Base-by-base conservation (phyloP, 2,329 filamentous ascomycete species). In the Fusarium sp. region DNA sequence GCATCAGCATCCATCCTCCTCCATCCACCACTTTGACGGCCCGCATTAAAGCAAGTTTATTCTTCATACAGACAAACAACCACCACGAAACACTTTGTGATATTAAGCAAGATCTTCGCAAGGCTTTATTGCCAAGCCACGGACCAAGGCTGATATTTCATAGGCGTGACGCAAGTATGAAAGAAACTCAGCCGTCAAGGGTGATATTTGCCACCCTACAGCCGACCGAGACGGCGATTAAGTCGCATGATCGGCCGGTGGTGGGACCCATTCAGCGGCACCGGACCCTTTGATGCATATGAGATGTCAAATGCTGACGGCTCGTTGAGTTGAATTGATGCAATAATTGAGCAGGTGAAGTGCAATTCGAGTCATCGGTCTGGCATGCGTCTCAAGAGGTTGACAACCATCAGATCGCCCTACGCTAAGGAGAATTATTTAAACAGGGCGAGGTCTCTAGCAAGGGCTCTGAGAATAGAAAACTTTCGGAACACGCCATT, bases 201-300 rank as follows among this genome's bases (percentile, higher is more conserved):
- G 52, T 27, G 38, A 39, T 49, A 49, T 63, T 77, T 48, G 75
- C 75, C 75, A 77, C 75, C 60, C 49, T 58, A 19, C n/a, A 58
- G 57, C 35, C 57, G 31, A 42, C 55, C 61, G 52, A 67, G 56
- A 75, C 58, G 59, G 72, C 60, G 51, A 45, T 66, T 38, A 58
- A 46, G 65, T 69, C 68, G 60, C 65, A 71, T 77, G 75, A 77
- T 74, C 70, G 69, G 35, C 74, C 49, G 52, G 27, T 27, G 59
- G 69, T 70, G 72, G 57, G 63, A 63, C 62, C 60, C 56, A 46
- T 49, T 39, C 51, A 70, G 54, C 48, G 66, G 42, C 57, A 39
- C 33, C 16, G 57, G 48, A 49, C 41, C 29, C 39, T 62, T 70
- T 29, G 52, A 23, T 44, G 41, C 55, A 46, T 48, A 29, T 59